Base-by-base conservation (phyloP, 1,284 basidiomycete genomes). In the Leccinum pseudoinsigne region DNA sequence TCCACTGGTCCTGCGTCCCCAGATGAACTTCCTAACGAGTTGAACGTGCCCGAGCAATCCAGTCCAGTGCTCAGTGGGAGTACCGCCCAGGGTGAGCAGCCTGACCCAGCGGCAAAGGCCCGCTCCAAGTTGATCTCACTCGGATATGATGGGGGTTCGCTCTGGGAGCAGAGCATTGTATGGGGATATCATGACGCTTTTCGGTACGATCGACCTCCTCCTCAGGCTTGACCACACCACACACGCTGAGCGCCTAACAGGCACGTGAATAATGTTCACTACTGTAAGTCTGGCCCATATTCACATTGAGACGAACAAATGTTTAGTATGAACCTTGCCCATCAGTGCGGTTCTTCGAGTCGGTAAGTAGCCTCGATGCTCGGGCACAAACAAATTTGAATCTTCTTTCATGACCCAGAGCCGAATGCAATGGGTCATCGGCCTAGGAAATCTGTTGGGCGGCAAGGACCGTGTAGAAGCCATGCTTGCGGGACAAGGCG, bases 171-270 rank as follows among this genome's bases (percentile, higher is more conserved):
- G 72, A 78, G 75, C 18, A 82, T 92, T 12, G 84, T 82, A 1
- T 92, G 90, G 90, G 90, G 90, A 57, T 86, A 92, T 68, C 85
- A 88, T 47, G 90, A 92, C 70, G 78, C 89, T 0, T 90, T 92
- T 71, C 85, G 86, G 89, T 89, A 70, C 57, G 86, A 74, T 26
- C 23, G 4, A n/a, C 40, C 50, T 50, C 31, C 12, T 56, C 36
- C 9, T 34, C 34, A 34, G 34, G 34, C 34, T n/a, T 9, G 12
- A 26, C 7, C 50, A 36, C 26, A 26, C 10, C 40, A 51, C 18
- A 2, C 40, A 38, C 23, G 14, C 34, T 66, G 42, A 67, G 14
- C 10, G 5, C 40, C 28, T 23, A 54, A 26, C 61, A 92, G 90
- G 71, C 90, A 92, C 69, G 88, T 92, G 31, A 92, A 92, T 68